A percentile compares a stretch with the other conserved stretches of the same genome.
phyloP scores from a whole-genome alignment of 495 filamentous ascomycete species.

The Corynascus novoguineensis region DNA sequence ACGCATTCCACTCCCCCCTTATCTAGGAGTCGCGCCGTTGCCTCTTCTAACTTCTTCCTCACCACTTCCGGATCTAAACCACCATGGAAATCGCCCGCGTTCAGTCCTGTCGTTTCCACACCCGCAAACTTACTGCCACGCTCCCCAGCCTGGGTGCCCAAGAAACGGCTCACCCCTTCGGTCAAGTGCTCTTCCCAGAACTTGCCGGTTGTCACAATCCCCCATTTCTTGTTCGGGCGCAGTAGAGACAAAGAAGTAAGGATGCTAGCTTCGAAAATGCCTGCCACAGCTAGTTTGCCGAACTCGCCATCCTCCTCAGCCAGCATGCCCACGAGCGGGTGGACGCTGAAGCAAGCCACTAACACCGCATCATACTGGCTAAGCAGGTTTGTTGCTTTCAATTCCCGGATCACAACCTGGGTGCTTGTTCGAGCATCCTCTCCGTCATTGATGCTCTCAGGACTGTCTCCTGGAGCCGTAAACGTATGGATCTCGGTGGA shows the following conservation, averaged over 20 bases:
- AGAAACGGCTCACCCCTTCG: conserved; percentile 52
- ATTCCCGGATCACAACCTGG: conserved; percentile 50
- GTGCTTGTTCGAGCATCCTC: conserved; percentile 48
- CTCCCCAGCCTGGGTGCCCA: conserved; percentile 35
- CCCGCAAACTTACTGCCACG: conserved; percentile 56
- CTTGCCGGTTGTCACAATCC: conserved; percentile 83
- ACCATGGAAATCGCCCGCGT: conserved; percentile 74
- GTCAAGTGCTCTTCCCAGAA: conserved; percentile 72
- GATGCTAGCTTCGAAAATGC: conserved; percentile 83
- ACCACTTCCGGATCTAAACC: conserved; percentile 59
- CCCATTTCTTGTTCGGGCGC: conserved; percentile 54
- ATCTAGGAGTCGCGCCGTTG: conserved; percentile 58
- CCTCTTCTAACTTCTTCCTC: conserved; percentile 58
- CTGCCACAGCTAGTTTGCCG: conserved; percentile 52
- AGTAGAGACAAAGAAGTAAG: conserved; percentile 49
- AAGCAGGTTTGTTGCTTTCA: conserved; percentile 36
- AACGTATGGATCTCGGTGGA: conserved; percentile 43
- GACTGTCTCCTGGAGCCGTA: conserved; percentile 47
- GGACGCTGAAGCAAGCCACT: conserved; percentile 83
- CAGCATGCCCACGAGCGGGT: conserved; percentile 68
- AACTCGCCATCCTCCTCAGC: conserved; percentile 30
- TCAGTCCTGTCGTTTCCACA: conserved; percentile 77
- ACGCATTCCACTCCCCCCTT: conserved; percentile 57
- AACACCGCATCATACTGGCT: conserved; percentile 66
- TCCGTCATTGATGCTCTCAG: conserved; percentile 61